A percentile compares a stretch with the other conserved stretches of the same genome.
phyloP scores from a whole-genome alignment of 768 basidiomycete species.

The Tulasnella sp. region DNA sequence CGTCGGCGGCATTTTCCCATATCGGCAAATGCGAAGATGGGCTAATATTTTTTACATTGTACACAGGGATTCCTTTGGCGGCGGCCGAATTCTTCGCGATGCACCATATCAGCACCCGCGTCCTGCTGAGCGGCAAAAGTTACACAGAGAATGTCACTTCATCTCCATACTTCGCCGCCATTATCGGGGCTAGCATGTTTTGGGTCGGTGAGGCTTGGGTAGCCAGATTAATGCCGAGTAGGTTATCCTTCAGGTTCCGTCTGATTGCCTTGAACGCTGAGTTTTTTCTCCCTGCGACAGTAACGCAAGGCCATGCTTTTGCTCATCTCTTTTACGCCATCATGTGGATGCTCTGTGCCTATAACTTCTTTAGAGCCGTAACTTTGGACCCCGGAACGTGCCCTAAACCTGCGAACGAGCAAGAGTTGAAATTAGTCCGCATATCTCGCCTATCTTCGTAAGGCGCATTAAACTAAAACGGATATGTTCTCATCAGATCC shows the following conservation, averaged over 20 bases:
- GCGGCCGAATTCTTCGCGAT: constrained; percentile 83
- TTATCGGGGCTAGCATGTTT: constrained; percentile 75
- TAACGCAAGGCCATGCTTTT: constrained; percentile 67
- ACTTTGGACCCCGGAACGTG: constrained; percentile 85
- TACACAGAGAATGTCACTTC: constrained; percentile 77
- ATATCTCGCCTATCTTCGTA: background rate
- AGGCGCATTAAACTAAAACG: background rate
- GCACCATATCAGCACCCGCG: constrained; percentile 86
- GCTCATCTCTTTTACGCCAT: constrained; percentile 71
- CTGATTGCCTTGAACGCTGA: background rate
- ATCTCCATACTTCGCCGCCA: constrained; percentile 89
- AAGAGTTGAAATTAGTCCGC: constrained; percentile 77
- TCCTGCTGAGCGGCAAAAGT: constrained; percentile 70
- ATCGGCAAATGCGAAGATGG: background rate
- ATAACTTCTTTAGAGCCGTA: constrained; percentile 87
- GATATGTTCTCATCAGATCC: constrained; percentile 44
- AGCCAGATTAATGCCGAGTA: constrained; percentile 65
- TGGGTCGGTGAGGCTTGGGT: constrained; percentile 85
- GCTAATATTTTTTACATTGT: background rate
- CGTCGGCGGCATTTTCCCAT: background rate
- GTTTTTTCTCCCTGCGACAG: constrained; percentile 37
- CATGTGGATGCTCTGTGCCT: constrained; percentile 59
- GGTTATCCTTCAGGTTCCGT: constrained; percentile 26
- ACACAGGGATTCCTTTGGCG: constrained; percentile 59
- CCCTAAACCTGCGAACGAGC: constrained; percentile 70